Conservation (phyloP, 768 basidiomycete genomes). For the Harrya chromipes region DNA sequence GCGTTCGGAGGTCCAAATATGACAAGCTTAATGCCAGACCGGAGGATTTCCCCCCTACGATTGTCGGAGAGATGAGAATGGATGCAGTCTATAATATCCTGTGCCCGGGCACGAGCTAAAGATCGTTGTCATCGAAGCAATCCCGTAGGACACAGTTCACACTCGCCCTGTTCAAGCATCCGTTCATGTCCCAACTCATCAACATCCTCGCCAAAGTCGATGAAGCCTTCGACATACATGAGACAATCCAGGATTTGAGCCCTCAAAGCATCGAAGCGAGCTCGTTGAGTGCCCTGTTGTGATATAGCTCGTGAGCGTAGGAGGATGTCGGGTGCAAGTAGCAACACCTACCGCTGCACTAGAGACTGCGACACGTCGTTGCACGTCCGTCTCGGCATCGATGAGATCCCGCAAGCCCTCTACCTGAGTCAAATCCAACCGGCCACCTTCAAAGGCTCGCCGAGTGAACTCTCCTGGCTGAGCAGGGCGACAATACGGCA, state of each 20-base stretch:
- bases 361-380: slow-evolving; percentile 68
- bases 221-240: slow-evolving; percentile 81
- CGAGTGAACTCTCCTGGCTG: slow-evolving; percentile 88
- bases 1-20: slow-evolving; percentile 94
- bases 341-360: slow-evolving; percentile 58
- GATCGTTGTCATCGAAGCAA: not conserved
- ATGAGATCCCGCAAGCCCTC: slow-evolving; percentile 87
- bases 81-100: slow-evolving; percentile 49
- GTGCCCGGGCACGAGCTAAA: slow-evolving; percentile 53
- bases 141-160: not conserved
- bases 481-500: slow-evolving; percentile 72
- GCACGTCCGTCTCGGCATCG: slow-evolving; percentile 83
- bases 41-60: slow-evolving; percentile 78
- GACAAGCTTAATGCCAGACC: slow-evolving; percentile 76
- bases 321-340: not conserved
- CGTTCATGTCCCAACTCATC: slow-evolving; percentile 82
- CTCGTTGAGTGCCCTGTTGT: slow-evolving; percentile 59
- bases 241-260: slow-evolving; percentile 66
- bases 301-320: not conserved
- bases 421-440: slow-evolving; percentile 84
- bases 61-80: slow-evolving; percentile 60
- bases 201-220: slow-evolving; percentile 86
- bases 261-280: slow-evolving; percentile 62
- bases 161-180: slow-evolving; percentile 65
- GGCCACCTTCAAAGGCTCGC: slow-evolving; percentile 75